These are phyloP conservation scores for Knufia fluminis DNA, from an alignment of 2,329 filamentous ascomycete species.

Conservation along the genomic window DNA sequence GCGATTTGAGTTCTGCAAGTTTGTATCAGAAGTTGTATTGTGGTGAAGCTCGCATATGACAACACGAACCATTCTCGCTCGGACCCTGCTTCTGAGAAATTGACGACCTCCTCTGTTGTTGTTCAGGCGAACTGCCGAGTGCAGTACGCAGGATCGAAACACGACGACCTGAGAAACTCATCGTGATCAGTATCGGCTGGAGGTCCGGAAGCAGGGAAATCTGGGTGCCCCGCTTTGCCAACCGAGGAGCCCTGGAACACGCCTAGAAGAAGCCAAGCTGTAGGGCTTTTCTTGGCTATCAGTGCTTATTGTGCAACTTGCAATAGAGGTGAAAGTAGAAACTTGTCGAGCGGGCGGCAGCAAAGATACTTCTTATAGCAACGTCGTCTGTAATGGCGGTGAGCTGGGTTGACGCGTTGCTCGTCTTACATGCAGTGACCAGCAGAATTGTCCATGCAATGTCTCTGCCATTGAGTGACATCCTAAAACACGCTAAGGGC, in stretches of 20 bases:
- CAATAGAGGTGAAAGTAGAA: background rate
- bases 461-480: background rate
- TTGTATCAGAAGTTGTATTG: too few relatives aligned
- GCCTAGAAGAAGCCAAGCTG: background rate
- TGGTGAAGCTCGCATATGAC: too few relatives aligned
- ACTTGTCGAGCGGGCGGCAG: too few relatives aligned
- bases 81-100: conserved; percentile 34
- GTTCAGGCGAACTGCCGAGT: conserved; percentile 24
- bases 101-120: conserved; percentile 30
- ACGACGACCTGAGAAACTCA: conserved; percentile 40
- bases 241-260: background rate
- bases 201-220: background rate
- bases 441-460: background rate
- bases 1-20: conserved; percentile 64
- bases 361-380: background rate
- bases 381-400: background rate
- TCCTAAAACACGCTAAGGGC: background rate
- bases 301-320: too few relatives aligned
- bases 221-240: background rate
- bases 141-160: conserved; percentile 32
- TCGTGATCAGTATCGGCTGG: conserved; percentile 25
- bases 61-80: conserved; percentile 35
- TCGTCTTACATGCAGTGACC: too few relatives aligned
- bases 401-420: background rate
- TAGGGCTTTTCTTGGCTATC: background rate